Base-by-base conservation (phyloP, 345 rosid species). In the Eucalyptus curtisii region DNA sequence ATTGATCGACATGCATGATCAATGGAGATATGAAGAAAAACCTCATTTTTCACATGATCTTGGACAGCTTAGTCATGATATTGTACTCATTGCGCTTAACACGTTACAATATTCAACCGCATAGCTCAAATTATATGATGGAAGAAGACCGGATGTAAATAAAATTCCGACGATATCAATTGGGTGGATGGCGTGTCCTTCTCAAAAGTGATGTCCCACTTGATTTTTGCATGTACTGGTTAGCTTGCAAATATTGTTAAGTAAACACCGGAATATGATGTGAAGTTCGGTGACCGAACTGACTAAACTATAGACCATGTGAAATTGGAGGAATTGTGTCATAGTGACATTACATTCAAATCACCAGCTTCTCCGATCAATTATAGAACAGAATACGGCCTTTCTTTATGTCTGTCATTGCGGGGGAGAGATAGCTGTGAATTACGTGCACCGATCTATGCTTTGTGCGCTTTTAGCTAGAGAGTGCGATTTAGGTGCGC, bases 131-230 rank as follows among this genome's bases (percentile, higher is more conserved):
- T 71, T 9, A 71, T 37, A 10, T 10, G 45, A 20, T 37, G 8
- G 4, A 71, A 2, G 3, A 20, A 76, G 27, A 37, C 3, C 0
- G 0, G 0, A 76, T 76, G 14, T 37, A 76, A 20, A 37, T 40
- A 20, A 68, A 19, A 37, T 24, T 44, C 4, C 15, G 8, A 52
- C 2, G 15, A 20, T 20, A 71, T 71, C 45, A 3, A 71, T 40
- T 25, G 0, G 0, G 81, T 37, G 45, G 27, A 71, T 76, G 82
- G 27, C 22, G 10, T 76, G 27, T 40, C 82, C 82, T 37, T 71
- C 81, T 37, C 13, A 37, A 37, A 71, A 0, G 15, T 76, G 22
- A 20, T 37, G 13, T 76, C 45, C 27, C 42, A 10, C 20, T 76
- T 76, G 45, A 37, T 76, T 40, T 3, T 5, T 2, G 14, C 47